Evolutionary conservation across 2,329 filamentous ascomycete species (phyloP).

Genomic region (Claviceps capensis): DNA sequence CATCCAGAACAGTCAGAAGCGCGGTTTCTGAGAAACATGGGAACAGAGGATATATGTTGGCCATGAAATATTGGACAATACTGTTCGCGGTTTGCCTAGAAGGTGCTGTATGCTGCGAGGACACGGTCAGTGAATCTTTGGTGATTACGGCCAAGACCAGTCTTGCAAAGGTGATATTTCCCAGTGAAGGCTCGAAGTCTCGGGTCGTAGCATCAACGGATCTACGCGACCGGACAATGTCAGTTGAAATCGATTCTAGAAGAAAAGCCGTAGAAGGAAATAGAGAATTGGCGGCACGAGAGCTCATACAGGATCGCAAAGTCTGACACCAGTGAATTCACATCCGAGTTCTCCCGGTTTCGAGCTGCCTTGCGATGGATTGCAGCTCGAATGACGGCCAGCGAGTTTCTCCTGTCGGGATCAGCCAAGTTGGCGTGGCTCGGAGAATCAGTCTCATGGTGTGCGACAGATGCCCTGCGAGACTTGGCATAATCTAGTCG

Average conservation of each 20-base stretch:
- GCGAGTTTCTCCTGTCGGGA: constrained; percentile 50
- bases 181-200: constrained; percentile 81
- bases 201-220: constrained; percentile 89
- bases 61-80: constrained; percentile 72
- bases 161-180: constrained; percentile 83
- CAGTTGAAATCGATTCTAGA: not conserved
- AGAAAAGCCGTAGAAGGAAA: not conserved
- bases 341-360: constrained; percentile 64
- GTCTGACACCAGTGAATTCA: constrained; percentile 84
- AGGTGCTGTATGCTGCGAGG: constrained; percentile 50
- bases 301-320: constrained; percentile 70
- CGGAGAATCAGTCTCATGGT: constrained; percentile 43
- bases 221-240: constrained; percentile 26
- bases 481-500: constrained; percentile 57
- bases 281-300: not conserved
- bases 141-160: constrained; percentile 73
- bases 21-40: constrained; percentile 73
- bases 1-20: constrained; percentile 66
- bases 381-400: constrained; percentile 46
- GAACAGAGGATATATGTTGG: constrained; percentile 65
- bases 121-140: constrained; percentile 56
- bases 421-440: constrained; percentile 11
- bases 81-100: constrained; percentile 52
- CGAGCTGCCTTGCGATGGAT: constrained; percentile 52
- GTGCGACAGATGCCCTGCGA: constrained; percentile 55